These are phyloP conservation scores for Trichoderma parareesei DNA, from an alignment of 495 filamentous ascomycete species.

Conservation along the genomic window DNA sequence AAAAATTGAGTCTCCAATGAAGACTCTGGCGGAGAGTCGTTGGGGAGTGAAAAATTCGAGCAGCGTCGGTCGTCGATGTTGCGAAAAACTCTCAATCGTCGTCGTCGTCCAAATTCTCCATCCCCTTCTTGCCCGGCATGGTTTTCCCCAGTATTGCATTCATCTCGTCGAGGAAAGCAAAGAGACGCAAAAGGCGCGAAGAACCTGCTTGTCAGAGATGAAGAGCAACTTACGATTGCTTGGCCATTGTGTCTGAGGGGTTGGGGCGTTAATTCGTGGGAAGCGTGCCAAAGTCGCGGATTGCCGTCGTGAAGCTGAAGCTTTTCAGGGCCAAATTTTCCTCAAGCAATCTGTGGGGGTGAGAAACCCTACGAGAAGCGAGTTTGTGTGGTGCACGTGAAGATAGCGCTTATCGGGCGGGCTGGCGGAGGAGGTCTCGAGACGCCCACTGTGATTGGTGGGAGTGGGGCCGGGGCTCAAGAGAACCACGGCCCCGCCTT, in stretches of 20 bases:
- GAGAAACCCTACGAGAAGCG: constrained; percentile 14
- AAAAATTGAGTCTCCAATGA: neutral
- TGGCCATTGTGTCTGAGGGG: constrained; percentile 40
- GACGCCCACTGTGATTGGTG: neutral
- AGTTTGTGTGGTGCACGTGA: constrained; percentile 10
- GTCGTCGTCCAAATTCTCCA: neutral
- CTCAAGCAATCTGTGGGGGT: constrained; percentile 9
- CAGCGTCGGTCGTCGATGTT: neutral
- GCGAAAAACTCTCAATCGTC: neutral
- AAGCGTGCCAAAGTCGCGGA: constrained; percentile 15
- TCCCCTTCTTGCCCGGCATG: constrained; percentile 11
- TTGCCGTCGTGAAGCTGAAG: constrained; percentile 13
- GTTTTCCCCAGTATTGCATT: neutral
- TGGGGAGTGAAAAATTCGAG: neutral
- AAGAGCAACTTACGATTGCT: constrained; percentile 36
- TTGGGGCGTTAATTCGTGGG: constrained; percentile 18
- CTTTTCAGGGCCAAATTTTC: constrained; percentile 14
- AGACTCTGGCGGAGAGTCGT: neutral
- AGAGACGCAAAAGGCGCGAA: neutral
- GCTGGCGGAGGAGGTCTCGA: neutral
- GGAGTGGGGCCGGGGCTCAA: neutral
- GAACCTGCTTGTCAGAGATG: neutral
- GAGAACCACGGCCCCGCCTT: neutral
- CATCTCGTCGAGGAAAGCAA: neutral
- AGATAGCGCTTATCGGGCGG: neutral